These are phyloP conservation scores for Myrmaecium sp. DNA, from an alignment of 2,329 filamentous ascomycete species.

Conservation along the genomic window DNA sequence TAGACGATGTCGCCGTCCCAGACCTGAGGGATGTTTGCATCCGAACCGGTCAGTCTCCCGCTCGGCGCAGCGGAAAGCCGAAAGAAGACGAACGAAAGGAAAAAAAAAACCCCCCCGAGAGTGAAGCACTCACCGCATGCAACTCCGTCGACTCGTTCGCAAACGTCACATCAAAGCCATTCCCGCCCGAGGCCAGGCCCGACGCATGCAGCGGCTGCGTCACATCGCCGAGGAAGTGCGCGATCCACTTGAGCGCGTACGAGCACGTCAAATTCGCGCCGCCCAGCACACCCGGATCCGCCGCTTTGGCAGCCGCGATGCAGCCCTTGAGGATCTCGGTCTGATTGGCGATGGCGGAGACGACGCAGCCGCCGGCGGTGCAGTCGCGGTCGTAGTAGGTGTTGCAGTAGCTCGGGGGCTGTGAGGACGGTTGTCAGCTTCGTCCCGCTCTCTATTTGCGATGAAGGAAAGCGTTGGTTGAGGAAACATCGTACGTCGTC, in stretches of 20 bases:
- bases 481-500: slow-evolving; percentile 8
- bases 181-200: slow-evolving; percentile 20
- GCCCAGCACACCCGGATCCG: slow-evolving; percentile 9
- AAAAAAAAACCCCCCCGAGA: not conserved
- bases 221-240: slow-evolving; percentile 25
- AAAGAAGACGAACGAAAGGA: too few relatives aligned
- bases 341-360: slow-evolving; percentile 25
- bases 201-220: slow-evolving; percentile 25
- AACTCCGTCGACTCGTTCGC: slow-evolving; percentile 16
- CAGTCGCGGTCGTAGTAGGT: slow-evolving; percentile 22
- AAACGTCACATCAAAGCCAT: slow-evolving; percentile 21
- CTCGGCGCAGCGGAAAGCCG: not conserved
- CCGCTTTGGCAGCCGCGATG: slow-evolving; percentile 13
- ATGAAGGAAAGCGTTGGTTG: not conserved
- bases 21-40: slow-evolving; percentile 10
- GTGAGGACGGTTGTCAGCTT: not conserved
- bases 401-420: slow-evolving; percentile 16
- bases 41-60: slow-evolving; percentile 5
- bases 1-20: slow-evolving; percentile 24
- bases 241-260: slow-evolving; percentile 25
- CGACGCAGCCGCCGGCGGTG: slow-evolving; percentile 21
- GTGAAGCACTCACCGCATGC: slow-evolving; percentile 17
- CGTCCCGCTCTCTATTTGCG: not conserved
- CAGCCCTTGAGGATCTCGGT: slow-evolving; percentile 21
- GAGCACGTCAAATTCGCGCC: slow-evolving; percentile 20